Evolutionary conservation across 2,329 filamentous ascomycete genomes (phyloP).

Genomic region (Arthrinium phaeospermum): DNA sequence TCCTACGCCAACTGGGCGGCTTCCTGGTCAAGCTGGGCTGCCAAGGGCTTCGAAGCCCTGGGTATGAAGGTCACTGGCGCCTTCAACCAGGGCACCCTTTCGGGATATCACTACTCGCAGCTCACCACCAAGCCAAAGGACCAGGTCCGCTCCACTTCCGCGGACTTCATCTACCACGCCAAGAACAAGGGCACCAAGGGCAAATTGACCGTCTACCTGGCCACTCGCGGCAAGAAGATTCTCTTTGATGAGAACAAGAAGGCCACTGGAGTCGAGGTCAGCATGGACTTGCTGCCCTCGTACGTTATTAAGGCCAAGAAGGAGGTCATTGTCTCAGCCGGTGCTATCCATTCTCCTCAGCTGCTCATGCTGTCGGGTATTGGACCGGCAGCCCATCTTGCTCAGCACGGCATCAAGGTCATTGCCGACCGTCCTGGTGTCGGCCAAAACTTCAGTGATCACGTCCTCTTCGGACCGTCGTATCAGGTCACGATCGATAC

Average conservation of each 20-base stretch:
- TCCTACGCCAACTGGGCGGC: conserved; percentile 47
- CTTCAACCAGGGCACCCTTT: conserved; percentile 48
- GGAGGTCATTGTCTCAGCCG: conserved; percentile 48
- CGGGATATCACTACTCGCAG: conserved; percentile 43
- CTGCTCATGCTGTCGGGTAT: conserved; percentile 48
- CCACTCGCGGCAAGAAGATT: conserved; percentile 51
- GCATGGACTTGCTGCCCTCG: conserved; percentile 22
- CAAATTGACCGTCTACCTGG: conserved; percentile 27
- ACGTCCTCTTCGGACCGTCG: conserved; percentile 41
- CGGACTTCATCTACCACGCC: conserved; percentile 16
- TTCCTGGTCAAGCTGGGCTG: conserved; percentile 46
- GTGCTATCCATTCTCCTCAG: conserved; percentile 45
- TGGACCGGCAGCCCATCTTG: conserved; percentile 40
- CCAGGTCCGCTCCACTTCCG: conserved; percentile 18
- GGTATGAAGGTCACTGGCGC: conserved; percentile 44
- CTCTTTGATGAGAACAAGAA: conserved; percentile 48
- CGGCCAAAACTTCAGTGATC: conserved; percentile 66
- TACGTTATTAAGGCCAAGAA: conserved; percentile 36
- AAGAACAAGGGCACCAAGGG: conserved; percentile 31
- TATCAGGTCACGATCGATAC: conserved; percentile 39
- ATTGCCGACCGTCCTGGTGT: conserved; percentile 62
- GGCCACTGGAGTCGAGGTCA: conserved; percentile 36
- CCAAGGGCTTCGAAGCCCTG: conserved; percentile 44
- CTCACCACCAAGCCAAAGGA: conserved; percentile 33
- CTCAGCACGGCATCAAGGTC: conserved; percentile 52